phyloP scores from a whole-genome alignment of 371 early-diverging fungal species.

The Conidiobolus incongruus region DNA sequence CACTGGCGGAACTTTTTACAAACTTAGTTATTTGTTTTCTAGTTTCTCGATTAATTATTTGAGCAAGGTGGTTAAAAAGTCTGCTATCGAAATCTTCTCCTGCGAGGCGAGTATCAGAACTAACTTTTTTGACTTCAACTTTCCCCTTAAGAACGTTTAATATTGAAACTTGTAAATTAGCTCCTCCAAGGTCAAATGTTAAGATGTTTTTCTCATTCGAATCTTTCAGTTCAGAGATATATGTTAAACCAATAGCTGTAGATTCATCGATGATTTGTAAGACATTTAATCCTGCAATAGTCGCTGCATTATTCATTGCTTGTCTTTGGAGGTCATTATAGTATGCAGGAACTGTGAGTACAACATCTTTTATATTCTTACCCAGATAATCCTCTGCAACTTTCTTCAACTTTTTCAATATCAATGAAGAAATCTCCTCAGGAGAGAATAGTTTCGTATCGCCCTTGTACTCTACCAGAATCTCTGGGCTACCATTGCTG shows the following conservation, averaged over 20 bases:
- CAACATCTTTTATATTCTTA: slow-evolving; percentile 58
- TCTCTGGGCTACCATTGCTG: slow-evolving; percentile 37
- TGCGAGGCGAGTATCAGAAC: slow-evolving; percentile 67
- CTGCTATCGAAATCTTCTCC: slow-evolving; percentile 82
- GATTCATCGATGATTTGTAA: slow-evolving; percentile 98
- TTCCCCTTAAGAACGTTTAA: slow-evolving; percentile 93
- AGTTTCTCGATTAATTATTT: no score
- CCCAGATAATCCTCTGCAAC: slow-evolving; percentile 72
- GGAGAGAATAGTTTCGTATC: slow-evolving; percentile 85
- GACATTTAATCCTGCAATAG: slow-evolving; percentile 90
- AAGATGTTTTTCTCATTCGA: slow-evolving; percentile 48
- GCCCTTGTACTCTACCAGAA: slow-evolving; percentile 65
- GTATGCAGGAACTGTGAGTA: slow-evolving; percentile 88
- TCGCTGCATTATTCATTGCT: slow-evolving; percentile 97
- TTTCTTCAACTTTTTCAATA: slow-evolving; percentile 78
- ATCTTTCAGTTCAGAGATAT: slow-evolving; percentile 84
- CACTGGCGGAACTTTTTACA: no score
- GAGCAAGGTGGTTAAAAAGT: not conserved
- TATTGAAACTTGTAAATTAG: slow-evolving; percentile 98
- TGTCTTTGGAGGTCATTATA: slow-evolving; percentile 94
- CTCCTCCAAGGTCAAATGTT: slow-evolving; percentile 98
- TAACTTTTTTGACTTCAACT: slow-evolving; percentile 86
- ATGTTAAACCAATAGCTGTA: slow-evolving; percentile 98
- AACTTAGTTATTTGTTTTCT: no score
- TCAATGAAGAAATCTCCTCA: slow-evolving; percentile 79